Conservation (phyloP, 2,329 filamentous ascomycete genomes). For the Nigrospora oryzae region DNA sequence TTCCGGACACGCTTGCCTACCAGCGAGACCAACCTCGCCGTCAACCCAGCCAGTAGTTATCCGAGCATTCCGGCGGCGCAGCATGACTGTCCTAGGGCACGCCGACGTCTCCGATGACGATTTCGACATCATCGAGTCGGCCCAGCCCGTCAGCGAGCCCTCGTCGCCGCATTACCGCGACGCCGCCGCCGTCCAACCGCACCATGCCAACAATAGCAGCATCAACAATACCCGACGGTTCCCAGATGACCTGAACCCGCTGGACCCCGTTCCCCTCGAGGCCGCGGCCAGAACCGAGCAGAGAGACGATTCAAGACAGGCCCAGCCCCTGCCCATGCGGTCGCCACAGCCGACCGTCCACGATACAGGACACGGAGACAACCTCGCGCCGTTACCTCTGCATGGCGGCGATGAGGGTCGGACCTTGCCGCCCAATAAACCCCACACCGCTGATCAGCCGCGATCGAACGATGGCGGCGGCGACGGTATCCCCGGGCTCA, state of each 20-base stretch:
- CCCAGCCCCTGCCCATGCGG: background rate
- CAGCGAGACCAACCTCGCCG: too few species aligned
- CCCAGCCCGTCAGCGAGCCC: background rate
- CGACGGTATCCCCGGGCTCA: background rate
- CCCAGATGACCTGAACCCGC: too few species aligned
- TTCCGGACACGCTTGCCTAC: too few species aligned
- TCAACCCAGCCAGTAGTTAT: too few species aligned
- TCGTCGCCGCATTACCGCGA: background rate
- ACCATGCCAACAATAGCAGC: background rate
- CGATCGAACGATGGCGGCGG: background rate
- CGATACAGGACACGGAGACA: background rate
- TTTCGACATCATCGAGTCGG: background rate
- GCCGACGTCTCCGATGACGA: background rate
- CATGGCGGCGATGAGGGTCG: too few species aligned
- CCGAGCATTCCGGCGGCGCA: background rate
- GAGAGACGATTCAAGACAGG: background rate
- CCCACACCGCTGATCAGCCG: too few species aligned
- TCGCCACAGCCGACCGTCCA: background rate
- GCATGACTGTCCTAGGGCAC: background rate
- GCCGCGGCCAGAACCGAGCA: background rate
- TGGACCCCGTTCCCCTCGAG: too few species aligned
- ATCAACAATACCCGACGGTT: too few species aligned
- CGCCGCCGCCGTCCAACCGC: background rate
- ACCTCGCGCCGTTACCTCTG: too few species aligned
- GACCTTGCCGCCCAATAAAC: too few species aligned